Evolutionary conservation across 352 stramenopile species (phyloP), one percentile per base, ranked within the genome.

Genomic region (Pythium myriotylum): DNA sequence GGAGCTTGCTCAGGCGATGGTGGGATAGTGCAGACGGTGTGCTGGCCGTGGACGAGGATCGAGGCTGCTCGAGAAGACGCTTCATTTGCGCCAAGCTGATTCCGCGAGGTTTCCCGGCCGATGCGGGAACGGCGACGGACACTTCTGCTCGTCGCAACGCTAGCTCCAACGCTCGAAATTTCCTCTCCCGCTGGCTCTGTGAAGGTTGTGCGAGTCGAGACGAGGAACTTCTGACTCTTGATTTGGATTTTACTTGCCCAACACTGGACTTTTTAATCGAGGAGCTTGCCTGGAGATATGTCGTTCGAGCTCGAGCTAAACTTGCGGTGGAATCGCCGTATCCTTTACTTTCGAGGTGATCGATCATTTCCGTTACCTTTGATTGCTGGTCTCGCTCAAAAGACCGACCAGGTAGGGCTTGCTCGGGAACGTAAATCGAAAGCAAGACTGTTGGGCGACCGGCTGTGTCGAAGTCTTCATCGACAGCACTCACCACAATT

Each of bases 101-200:
- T 14, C 49, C 39, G 35, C 55, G 42, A 14, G 26, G 47, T 19
- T 0, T 32, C 49, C 20, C 26, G 16, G 29, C 43, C 10, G 51
- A 40, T 0, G 40, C 17, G 22, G 37, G 37, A 2, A n/a, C n/a
- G 40, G 42, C 24, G 1, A 23, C 40, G 7, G 19, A 43, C 17
- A 49, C 20, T 2, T 64, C 50, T 2, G 50, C 62, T 13, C 49
- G 62, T 27, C 52, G 26, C 20, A 86, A 67, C 1, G 75, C 73
- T 52, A 62, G 62, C 33, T 84, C 73, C 0, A 84, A 59, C 2
- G 70, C 58, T 26, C 75, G 70, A 29, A 76, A 76, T 42, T 77
- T 77, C 7, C 63, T 59, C 26, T 86, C 72, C 54, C 77, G 68
- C 17, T 77, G 65, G 1, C 62, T 63, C n/a, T 70, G 68, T n/a